phyloP scores from a whole-genome alignment of 768 basidiomycete species.

The Lepiota brunneoincarnata region DNA sequence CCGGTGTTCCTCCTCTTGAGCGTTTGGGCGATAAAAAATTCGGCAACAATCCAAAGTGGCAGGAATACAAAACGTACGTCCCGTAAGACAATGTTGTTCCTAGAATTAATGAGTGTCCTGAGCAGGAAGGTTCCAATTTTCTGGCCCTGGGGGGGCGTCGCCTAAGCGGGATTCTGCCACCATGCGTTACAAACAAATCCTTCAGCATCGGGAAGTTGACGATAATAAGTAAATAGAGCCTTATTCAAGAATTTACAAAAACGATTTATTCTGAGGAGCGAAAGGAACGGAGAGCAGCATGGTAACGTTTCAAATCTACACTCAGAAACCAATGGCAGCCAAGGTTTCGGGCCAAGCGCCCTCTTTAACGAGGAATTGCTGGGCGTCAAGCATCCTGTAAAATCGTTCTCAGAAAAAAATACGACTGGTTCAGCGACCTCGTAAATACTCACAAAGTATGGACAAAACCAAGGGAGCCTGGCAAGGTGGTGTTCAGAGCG shows the following conservation, averaged over 20 bases:
- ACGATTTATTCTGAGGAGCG: neutral
- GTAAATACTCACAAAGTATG: conserved; percentile 25
- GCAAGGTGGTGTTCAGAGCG: conserved; percentile 30
- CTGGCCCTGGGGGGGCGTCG: conserved; percentile 40
- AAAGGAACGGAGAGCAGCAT: too few species aligned
- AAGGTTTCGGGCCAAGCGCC: conserved; percentile 30
- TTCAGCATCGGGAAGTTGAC: neutral
- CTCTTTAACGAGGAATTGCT: conserved; percentile 29
- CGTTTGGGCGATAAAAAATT: conserved; percentile 52
- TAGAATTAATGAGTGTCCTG: neutral
- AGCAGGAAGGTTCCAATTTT: conserved; percentile 35
- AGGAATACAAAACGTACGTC: conserved; percentile 55
- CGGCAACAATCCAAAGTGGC: conserved; percentile 51
- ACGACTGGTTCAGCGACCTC: too few species aligned
- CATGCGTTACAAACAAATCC: neutral
- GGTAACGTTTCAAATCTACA: neutral
- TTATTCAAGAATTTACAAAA: neutral
- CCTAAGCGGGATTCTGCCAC: neutral
- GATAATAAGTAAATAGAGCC: neutral
- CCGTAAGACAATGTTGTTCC: neutral
- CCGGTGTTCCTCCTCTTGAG: conserved; percentile 74
- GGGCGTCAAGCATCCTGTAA: conserved; percentile 31
- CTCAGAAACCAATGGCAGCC: conserved; percentile 29
- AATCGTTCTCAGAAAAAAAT: neutral
- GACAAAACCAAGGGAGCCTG: conserved; percentile 23